Conservation (phyloP, 768 basidiomycete species). For the Pulveroboletus ravenelii region DNA sequence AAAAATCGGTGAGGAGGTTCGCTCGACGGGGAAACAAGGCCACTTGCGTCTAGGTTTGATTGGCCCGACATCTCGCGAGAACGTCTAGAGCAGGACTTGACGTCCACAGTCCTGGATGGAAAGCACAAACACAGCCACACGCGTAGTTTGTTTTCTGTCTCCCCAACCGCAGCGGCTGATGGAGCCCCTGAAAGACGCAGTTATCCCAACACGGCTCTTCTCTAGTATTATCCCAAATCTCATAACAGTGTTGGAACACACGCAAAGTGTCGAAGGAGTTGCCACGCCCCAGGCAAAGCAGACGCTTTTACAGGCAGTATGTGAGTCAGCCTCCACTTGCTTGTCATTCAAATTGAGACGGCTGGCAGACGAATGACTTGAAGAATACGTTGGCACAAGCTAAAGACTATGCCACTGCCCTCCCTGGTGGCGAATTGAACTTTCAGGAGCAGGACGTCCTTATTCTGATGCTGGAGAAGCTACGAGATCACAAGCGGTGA, state of each 20-base stretch:
- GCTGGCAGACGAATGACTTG: slow-evolving; percentile 65
- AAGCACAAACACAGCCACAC: slow-evolving; percentile 17
- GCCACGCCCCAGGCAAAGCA: slow-evolving; percentile 59
- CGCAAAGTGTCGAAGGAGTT: slow-evolving; percentile 52
- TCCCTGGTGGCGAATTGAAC: slow-evolving; percentile 71
- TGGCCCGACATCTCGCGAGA: slow-evolving; percentile 37
- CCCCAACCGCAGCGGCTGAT: neutral
- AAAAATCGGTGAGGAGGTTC: slow-evolving; percentile 15
- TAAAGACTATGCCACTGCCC: slow-evolving; percentile 48
- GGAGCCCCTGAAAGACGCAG: slow-evolving; percentile 4
- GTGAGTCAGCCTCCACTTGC: slow-evolving; percentile 2
- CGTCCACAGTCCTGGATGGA: neutral
- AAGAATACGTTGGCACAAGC: slow-evolving; percentile 55
- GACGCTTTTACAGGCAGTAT: slow-evolving; percentile 59
- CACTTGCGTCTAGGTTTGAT: slow-evolving; percentile 45
- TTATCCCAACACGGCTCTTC: slow-evolving; percentile 46
- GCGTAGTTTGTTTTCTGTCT: neutral
- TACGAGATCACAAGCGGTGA: slow-evolving; percentile 53
- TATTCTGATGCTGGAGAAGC: slow-evolving; percentile 58
- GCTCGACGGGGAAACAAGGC: neutral
- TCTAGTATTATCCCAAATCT: slow-evolving; percentile 57
- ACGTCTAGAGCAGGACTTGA: neutral
- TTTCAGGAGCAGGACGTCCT: slow-evolving; percentile 68
- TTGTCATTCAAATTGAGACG: neutral
- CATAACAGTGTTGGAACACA: slow-evolving; percentile 54